Conservation (phyloP, 768 basidiomycete species). For the Tricholoma flavovirens region DNA sequence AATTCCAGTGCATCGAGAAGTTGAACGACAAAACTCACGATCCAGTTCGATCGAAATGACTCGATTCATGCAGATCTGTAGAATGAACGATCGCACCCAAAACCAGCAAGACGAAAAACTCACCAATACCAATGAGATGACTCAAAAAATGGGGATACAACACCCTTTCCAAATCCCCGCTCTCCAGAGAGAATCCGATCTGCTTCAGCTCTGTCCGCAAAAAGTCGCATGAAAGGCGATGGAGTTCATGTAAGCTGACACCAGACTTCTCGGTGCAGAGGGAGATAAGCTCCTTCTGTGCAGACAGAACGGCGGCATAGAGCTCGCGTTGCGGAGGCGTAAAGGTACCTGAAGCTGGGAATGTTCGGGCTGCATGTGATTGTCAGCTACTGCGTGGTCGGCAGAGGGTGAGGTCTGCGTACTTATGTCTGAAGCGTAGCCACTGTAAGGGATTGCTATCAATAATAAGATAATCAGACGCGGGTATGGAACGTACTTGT, state of each 20-base stretch:
- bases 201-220: slow-evolving; percentile 71
- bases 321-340: slow-evolving; percentile 76
- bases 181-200: slow-evolving; percentile 62
- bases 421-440: slow-evolving; percentile 96
- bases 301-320: slow-evolving; percentile 71
- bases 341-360: slow-evolving; percentile 80
- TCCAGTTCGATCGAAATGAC: slow-evolving; percentile 47
- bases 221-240: slow-evolving; percentile 62
- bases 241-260: slow-evolving; percentile 69
- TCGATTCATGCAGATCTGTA: slow-evolving; percentile 86
- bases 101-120: slow-evolving; percentile 15
- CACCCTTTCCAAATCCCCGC: slow-evolving; percentile 59
- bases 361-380: slow-evolving; percentile 64
- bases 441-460: slow-evolving; percentile 35
- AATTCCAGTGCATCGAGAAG: not conserved
- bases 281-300: slow-evolving; percentile 60
- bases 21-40: slow-evolving; percentile 33
- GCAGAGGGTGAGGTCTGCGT: slow-evolving; percentile 16
- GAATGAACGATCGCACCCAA: slow-evolving; percentile 4
- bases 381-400: not conserved
- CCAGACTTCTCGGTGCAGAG: slow-evolving; percentile 54
- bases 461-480: not conserved
- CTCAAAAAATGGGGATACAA: slow-evolving; percentile 92
- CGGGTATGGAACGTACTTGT: slow-evolving; percentile 49
- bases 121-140: slow-evolving; percentile 89